Evolutionary conservation across 345 rosid species (phyloP), one percentile per base, ranked within the genome.

Genomic region (Linum lewisii): DNA sequence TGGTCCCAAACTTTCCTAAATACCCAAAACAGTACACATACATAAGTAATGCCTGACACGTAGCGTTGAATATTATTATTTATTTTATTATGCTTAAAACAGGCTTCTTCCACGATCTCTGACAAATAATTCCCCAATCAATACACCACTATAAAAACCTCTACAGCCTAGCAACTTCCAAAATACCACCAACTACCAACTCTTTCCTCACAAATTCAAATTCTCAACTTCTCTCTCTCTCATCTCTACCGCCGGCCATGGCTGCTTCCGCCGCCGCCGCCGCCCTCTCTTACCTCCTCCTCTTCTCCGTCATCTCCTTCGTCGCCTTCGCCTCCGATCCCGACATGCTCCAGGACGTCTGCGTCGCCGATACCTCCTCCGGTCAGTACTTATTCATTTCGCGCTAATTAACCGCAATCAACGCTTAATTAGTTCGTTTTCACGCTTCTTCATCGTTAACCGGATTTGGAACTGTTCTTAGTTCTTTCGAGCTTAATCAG

Each of bases 341-440:
- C 56, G 56, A 52, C 56, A 21, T 52, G 56, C 56, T 52, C 24
- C 56, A 52, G 20, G 56, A 52, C 15, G 14, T 52, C 56, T 52
- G 56, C 56, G 56, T 52, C 24, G 56, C 56, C 56, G 56, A 52
- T 7, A 52, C 56, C 56, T 20, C 23, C 23, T 52, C 56, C 23
- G 56, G 56, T 29, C 4, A 29, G 34, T 52, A 42, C 9, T 11
- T 42, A 11, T 10, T 1, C 15, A 42, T 42, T 11, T 42, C 47
- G 11, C 9, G 2, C 18, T 42, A 0, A 11, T 42, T 4, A 11
- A 4, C 9, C 15, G 15, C 7, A 29, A 8, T 29, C 34, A 29
- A 29, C n/a, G n/a, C n/a, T n/a, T n/a, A n/a, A n/a, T n/a, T n/a
- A n/a, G n/a, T n/a, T n/a, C n/a, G n/a, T n/a, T n/a, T n/a, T n/a